These are phyloP conservation scores for Amauroascus niger DNA, from an alignment of 2,329 filamentous ascomycete species.

Conservation along the genomic window DNA sequence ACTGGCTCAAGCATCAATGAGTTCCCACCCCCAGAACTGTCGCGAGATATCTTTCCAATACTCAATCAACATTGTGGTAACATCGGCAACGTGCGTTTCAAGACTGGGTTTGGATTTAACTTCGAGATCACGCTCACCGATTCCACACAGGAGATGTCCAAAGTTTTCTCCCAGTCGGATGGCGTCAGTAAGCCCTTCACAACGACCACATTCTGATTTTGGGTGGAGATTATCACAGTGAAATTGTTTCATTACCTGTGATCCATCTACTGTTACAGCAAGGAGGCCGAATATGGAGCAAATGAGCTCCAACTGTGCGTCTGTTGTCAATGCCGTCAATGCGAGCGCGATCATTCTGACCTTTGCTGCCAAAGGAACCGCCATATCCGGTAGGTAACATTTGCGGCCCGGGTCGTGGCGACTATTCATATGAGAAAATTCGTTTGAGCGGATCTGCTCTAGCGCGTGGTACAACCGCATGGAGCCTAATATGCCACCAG, in stretches of 20 bases:
- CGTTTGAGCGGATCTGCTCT: slow-evolving; percentile 24
- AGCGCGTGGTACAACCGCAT: slow-evolving; percentile 27
- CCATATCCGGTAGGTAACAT: slow-evolving; percentile 20
- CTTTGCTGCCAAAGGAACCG: slow-evolving; percentile 19
- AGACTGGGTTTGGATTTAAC: not conserved
- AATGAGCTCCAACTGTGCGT: slow-evolving; percentile 34
- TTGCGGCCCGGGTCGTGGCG: slow-evolving; percentile 17
- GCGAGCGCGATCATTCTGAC: slow-evolving; percentile 31
- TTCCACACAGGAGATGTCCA: slow-evolving; percentile 26
- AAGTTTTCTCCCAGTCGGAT: slow-evolving; percentile 27
- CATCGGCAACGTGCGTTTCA: slow-evolving; percentile 21
- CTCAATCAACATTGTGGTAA: slow-evolving; percentile 28
- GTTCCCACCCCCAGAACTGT: slow-evolving; percentile 27
- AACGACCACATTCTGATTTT: slow-evolving; percentile 18
- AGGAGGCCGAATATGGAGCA: slow-evolving; percentile 35
- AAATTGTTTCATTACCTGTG: slow-evolving; percentile 14
- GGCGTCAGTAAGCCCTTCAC: slow-evolving; percentile 21
- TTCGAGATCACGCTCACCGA: not conserved
- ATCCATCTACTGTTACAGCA: slow-evolving; percentile 25
- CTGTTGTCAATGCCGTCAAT: slow-evolving; percentile 29
- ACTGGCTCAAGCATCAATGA: slow-evolving; percentile 6
- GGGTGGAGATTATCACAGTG: slow-evolving; percentile 15
- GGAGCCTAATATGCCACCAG: slow-evolving; percentile 34
- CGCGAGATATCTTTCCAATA: slow-evolving; percentile 30
- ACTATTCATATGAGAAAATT: slow-evolving; percentile 15